Evolutionary conservation across 2,329 filamentous ascomycete species (phyloP).

Genomic region (Fusarium phyllophilum): DNA sequence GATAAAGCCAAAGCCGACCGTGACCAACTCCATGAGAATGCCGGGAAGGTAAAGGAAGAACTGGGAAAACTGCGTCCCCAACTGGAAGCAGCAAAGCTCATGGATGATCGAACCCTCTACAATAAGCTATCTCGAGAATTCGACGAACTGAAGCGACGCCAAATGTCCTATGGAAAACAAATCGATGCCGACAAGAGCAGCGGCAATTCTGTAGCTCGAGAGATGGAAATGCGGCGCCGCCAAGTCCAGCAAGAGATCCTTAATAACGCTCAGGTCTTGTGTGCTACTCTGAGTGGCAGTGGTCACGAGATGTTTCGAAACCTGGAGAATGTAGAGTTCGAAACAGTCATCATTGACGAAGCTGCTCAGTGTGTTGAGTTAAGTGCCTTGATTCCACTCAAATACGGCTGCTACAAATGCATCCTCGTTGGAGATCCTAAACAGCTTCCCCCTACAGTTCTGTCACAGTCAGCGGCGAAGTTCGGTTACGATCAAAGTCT

Average conservation of each 20-base stretch:
- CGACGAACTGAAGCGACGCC: conserved; percentile 79
- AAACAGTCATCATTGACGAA: conserved; percentile 98
- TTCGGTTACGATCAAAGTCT: conserved; percentile 98
- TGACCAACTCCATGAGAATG: conserved; percentile 71
- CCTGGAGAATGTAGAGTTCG: conserved; percentile 93
- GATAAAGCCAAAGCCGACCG: conserved; percentile 65
- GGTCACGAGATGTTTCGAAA: conserved; percentile 98
- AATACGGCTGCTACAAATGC: conserved; percentile 97
- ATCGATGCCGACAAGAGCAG: conserved; percentile 91
- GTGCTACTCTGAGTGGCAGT: conserved; percentile 92
- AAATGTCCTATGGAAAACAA: conserved; percentile 76
- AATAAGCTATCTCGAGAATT: conserved; percentile 78
- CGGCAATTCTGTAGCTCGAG: conserved; percentile 82
- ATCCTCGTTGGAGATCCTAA: conserved; percentile 98
- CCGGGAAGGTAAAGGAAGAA: conserved; percentile 77
- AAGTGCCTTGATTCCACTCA: conserved; percentile 93
- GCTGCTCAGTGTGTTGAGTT: conserved; percentile 98
- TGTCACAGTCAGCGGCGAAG: conserved; percentile 89
- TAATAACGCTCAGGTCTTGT: conserved; percentile 90
- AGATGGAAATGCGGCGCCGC: conserved; percentile 85
- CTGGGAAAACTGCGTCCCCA: conserved; percentile 76
- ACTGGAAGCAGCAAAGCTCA: conserved; percentile 73
- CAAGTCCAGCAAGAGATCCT: conserved; percentile 91
- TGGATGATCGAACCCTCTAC: conserved; percentile 58
- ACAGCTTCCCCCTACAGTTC: conserved; percentile 92